These are phyloP conservation scores for Penicillium sp. DNA, from an alignment of 2,329 filamentous ascomycete genomes.

Conservation along the genomic window DNA sequence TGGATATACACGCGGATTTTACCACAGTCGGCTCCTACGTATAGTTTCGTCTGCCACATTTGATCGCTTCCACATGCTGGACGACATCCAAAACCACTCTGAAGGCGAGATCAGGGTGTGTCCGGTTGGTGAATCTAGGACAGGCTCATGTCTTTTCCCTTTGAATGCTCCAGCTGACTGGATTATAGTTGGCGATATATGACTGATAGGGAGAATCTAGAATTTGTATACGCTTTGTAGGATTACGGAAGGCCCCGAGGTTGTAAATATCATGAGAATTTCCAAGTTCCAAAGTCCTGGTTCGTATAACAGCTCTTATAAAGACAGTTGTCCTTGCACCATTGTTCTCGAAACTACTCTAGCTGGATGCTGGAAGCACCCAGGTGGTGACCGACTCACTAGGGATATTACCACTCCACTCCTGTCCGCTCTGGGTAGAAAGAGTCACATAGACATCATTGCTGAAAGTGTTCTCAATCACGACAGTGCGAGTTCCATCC, in stretches of 20 bases:
- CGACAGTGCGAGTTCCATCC: slow-evolving; percentile 47
- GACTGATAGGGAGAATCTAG: background rate
- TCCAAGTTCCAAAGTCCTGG: too few relatives aligned
- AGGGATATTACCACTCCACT: slow-evolving; percentile 31
- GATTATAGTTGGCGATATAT: background rate
- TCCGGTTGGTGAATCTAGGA: too few relatives aligned
- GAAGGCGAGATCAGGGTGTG: too few relatives aligned
- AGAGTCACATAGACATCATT: slow-evolving; percentile 47
- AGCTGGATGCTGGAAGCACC: slow-evolving; percentile 22
- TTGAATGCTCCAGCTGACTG: too few relatives aligned
- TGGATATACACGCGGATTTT: too few relatives aligned
- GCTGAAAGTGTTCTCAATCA: slow-evolving; percentile 49
- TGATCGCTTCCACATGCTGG: too few relatives aligned
- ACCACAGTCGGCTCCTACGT: too few relatives aligned
- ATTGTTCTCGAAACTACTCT: background rate
- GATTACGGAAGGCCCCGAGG: background rate
- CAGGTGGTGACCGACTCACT: slow-evolving; percentile 30
- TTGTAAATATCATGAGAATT: too few relatives aligned
- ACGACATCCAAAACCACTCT: too few relatives aligned
- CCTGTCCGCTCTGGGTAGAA: slow-evolving; percentile 19
- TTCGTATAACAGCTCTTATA: background rate
- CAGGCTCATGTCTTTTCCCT: too few relatives aligned
- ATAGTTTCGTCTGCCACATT: too few relatives aligned
- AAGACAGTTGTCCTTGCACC: background rate
- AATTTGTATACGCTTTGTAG: background rate